Evolutionary conservation across 495 filamentous ascomycete genomes (phyloP), one percentile per base, ranked within the genome.

Genomic region (Hyaloscypha bicolor): DNA sequence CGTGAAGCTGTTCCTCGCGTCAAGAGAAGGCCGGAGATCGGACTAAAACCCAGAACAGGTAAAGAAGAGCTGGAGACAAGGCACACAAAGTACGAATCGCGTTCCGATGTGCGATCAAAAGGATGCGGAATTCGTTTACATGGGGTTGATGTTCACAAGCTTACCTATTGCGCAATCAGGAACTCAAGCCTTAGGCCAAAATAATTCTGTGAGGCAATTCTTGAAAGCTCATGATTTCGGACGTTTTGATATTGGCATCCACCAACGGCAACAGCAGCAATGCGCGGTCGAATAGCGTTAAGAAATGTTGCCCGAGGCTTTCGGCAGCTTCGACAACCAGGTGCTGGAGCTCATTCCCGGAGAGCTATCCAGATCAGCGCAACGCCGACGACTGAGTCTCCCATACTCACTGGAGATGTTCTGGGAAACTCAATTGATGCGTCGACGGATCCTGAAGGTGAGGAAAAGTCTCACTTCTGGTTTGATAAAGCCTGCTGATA

Each of bases 281-380:
- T 74, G 72, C 64, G 72, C 56, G 62, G 72, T 67, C 72, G 67
- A 65, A 55, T 71, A 60, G 61, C 66, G 42, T 64, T 70, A 55
- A 64, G 45, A 16, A 66, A 57, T 55, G 53, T 56, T 67, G 53
- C 58, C 59, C 72, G 69, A 63, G 58, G 60, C 45, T 66, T 71
- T 62, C 66, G 64, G n/a, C 66, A 64, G 60, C 60, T 68, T 53
- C 66, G 52, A 60, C 22, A 42, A 22, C 62, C 66, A 51, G 56
- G 25, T 37, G 53, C 37, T 59, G 66, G 66, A 29, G 19, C 32
- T 16, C 19, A 55, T 30, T 30, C 51, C 29, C 64, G 81, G 75
- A 72, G 83, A 68, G 74, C 79, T 52, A 82, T 86, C 61, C 84
- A 86, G 58, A 82, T 86, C 76, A 83, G 80, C 72, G 78, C 83